phyloP scores from a whole-genome alignment of 1,284 basidiomycete genomes.

The Inonotus obliquus region DNA sequence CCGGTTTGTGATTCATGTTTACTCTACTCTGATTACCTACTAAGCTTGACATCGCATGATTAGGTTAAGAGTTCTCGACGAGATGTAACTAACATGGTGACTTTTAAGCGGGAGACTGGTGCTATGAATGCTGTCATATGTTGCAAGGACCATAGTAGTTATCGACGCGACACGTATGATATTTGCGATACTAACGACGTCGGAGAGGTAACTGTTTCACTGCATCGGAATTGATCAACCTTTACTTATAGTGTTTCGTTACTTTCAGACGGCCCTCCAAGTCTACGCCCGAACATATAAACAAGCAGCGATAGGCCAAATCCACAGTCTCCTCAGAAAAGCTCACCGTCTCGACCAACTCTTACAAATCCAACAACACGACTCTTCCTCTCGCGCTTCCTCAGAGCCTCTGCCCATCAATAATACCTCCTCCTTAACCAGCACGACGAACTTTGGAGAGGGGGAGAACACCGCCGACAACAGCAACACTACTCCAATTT shows the following conservation, averaged over 20 bases:
- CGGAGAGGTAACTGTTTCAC: slow-evolving; percentile 53
- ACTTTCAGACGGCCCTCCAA: slow-evolving; percentile 73
- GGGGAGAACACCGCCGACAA: no score
- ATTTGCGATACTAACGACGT: slow-evolving; percentile 82
- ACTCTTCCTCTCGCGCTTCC: slow-evolving; percentile 15
- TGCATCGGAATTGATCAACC: slow-evolving; percentile 1
- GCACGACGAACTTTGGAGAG: no score
- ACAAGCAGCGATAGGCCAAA: slow-evolving; percentile 61
- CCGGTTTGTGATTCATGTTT: slow-evolving; percentile 46
- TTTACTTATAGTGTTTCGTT: background rate
- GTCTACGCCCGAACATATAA: slow-evolving; percentile 83
- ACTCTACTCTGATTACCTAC: slow-evolving; percentile 9
- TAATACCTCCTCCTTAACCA: background rate
- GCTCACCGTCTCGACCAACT: slow-evolving; percentile 75
- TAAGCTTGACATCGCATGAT: background rate
- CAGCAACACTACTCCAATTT: slow-evolving; percentile 22
- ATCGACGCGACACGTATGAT: slow-evolving; percentile 67
- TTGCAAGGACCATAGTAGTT: slow-evolving; percentile 77
- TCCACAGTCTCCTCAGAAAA: slow-evolving; percentile 82
- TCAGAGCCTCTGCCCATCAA: slow-evolving; percentile 11
- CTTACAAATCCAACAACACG: slow-evolving; percentile 31
- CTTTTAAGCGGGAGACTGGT: slow-evolving; percentile 86
- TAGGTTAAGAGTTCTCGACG: slow-evolving; percentile 73
- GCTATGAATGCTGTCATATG: slow-evolving; percentile 78
- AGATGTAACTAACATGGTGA: slow-evolving; percentile 59